These are phyloP conservation scores for Noccaea caerulescens DNA, from an alignment of 345 rosid species.

Conservation along the genomic window DNA sequence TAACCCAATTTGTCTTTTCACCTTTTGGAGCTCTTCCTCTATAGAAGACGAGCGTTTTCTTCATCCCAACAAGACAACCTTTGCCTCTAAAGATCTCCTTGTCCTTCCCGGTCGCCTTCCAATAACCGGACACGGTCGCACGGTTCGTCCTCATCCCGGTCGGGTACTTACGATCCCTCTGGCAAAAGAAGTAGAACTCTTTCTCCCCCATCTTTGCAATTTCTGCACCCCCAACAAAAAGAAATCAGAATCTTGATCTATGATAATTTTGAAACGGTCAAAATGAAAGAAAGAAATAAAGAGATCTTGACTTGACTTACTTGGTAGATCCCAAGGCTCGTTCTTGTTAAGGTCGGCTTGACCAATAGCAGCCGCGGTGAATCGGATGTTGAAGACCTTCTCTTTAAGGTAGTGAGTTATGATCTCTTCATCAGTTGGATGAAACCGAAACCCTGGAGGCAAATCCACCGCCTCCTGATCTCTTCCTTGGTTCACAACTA, in stretches of 20 bases:
- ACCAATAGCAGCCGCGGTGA: constrained; percentile 72
- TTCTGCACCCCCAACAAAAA: constrained; percentile 48
- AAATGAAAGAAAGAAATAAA: background rate
- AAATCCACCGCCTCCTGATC: constrained; percentile 58
- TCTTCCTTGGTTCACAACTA: constrained; percentile 62
- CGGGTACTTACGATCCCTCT: constrained; percentile 92
- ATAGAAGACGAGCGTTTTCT: constrained; percentile 98
- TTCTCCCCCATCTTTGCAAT: constrained; percentile 98
- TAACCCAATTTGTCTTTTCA: constrained; percentile 93
- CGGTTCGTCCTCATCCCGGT: constrained; percentile 97
- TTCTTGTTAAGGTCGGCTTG: constrained; percentile 90
- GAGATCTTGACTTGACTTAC: constrained; percentile 52
- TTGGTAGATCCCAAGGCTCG: constrained; percentile 95
- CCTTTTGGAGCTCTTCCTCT: constrained; percentile 97
- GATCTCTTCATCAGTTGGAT: constrained; percentile 95
- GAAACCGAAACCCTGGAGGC: constrained; percentile 95
- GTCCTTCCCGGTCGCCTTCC: constrained; percentile 99
- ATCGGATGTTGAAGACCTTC: constrained; percentile 63
- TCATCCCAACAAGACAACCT: constrained; percentile 86
- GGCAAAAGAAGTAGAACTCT: constrained; percentile 94
- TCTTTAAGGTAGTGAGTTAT: constrained; percentile 67
- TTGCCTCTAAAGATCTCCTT: constrained; percentile 78
- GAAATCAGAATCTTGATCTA: constrained; percentile 30
- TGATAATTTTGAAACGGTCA: constrained; percentile 16
- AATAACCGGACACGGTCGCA: constrained; percentile 87